Evolutionary conservation across 2,329 filamentous ascomycete species (phyloP), one percentile per base, ranked within the genome.

Genomic region (Rhynchosporium agropyri): DNA sequence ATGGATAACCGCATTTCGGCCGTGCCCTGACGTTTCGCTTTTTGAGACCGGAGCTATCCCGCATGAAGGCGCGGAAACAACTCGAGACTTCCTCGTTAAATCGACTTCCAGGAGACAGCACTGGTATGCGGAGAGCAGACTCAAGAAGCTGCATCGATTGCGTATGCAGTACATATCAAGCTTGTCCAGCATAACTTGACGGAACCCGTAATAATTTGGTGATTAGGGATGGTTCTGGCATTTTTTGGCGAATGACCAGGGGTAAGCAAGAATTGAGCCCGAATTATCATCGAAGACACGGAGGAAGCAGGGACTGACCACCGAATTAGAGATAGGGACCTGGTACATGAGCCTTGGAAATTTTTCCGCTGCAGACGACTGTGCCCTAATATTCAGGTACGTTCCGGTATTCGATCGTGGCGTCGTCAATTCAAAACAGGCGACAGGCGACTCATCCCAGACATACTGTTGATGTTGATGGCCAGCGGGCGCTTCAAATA

Each of bases 91-190:
- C 31, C 26, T 45, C 8, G 53, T 13, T 26, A 9, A 42, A 43
- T 12, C 20, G 33, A 51, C 40, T 26, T 33, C 40, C 33, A 15
- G 12, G 2, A 57, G 45, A 36, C 60, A 60, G 57, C 38, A 46
- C 57, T 60, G 58, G 57, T 57, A 60, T 60, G 56, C 62, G 55
- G n/a, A 9, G 9, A 46, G 29, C 61, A 55, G 9, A 15, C 8
- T 53, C 36, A 15, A 56, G 53, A 43, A 36, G 58, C 31, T 63
- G 46, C 38, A 53, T 57, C 43, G 62, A 51, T 58, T 15, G 36
- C 15, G 55, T 45, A 60, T 63, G 57, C 62, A 63, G 51, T 60
- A 54, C 45, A 45, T 51, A 63, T 63, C 62, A 63, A 57, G 60
- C 6, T 28, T 54, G 3, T 13, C 15, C 3, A 45, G 13, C 48